Base-by-base conservation (phyloP, 2,329 filamentous ascomycete species). In the Mycosphaerella sp. region DNA sequence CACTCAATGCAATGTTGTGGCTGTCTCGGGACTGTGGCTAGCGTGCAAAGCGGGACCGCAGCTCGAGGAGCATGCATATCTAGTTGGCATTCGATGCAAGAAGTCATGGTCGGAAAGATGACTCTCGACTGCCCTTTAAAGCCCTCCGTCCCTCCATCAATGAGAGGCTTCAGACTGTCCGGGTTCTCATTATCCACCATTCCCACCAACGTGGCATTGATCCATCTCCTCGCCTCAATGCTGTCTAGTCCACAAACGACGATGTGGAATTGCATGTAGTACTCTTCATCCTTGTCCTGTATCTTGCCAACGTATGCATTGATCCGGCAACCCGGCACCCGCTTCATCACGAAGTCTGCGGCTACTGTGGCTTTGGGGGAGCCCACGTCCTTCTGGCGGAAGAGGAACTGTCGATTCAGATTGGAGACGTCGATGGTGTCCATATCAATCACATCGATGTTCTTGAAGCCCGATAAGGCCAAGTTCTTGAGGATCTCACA, bases 371-470 rank as follows among this genome's bases (percentile, higher is more conserved):
- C 93, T 72, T 98, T 98, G 61, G 80, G 87, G 64, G 89, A 91
- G 34, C 94, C 93, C 25, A 98, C 91, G 68, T 98, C 93, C 54
- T 82, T 77, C 62, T 90, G 80, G 17, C 93, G 87, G 71, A 98
- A 98, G 53, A 98, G 81, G 66, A 98, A 98, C 65, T 98, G 93
- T 37, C 93, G 86, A 71, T 98, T 98, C 17, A 98, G 79, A 68
- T 98, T 98, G 44, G 90, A 96, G 54, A 98, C 91, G 66, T 98
- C 93, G 69, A 98, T 98, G 1, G 91, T 98, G 70, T 98, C 89
- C 93, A 98, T 98, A 72, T 98, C 93, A 63, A 98, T 97, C 53
- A 98, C 93, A 74, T 98, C 89, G 60, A 98, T 96, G 64, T 95
- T 82, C 70, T 87, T 94, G 75, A 98, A 98, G 25, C 90, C 89